These are phyloP conservation scores for Hymenoscyphus occultus DNA, from an alignment of 2,329 filamentous ascomycete species.

Conservation along the genomic window DNA sequence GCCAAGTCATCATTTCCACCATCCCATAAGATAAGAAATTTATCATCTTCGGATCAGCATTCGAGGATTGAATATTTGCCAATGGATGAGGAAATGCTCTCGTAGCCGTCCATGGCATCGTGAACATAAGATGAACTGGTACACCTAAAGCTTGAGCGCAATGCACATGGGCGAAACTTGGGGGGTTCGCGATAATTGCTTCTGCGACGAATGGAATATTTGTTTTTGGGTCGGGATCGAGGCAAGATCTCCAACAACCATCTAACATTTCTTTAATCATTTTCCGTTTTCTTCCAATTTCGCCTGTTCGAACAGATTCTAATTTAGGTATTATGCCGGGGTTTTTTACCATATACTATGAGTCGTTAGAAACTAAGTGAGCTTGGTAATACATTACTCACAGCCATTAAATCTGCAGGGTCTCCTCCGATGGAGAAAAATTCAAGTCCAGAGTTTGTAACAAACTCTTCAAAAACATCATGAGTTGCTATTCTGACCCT, in stretches of 20 bases:
- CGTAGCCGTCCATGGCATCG: conserved; percentile 50
- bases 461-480: conserved; percentile 60
- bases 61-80: conserved; percentile 43
- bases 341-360: conserved; percentile 79
- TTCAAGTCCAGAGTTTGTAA: conserved; percentile 65
- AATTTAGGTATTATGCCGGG: conserved; percentile 78
- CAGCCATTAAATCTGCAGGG: conserved; percentile 13
- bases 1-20: conserved; percentile 50
- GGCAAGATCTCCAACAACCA: conserved; percentile 81
- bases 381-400: conserved; percentile 3
- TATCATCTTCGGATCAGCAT: conserved; percentile 36
- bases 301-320: conserved; percentile 68
- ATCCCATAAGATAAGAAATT: conserved; percentile 48
- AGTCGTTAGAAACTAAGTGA: neutral
- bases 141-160: conserved; percentile 58
- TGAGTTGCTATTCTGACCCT: conserved; percentile 71
- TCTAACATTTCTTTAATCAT: conserved; percentile 73
- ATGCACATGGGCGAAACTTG: conserved; percentile 47
- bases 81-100: conserved; percentile 39
- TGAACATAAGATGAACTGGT: conserved; percentile 66
- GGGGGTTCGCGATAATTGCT: conserved; percentile 31
- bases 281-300: conserved; percentile 67
- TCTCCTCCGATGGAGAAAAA: conserved; percentile 63
- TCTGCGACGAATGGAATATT: conserved; percentile 30
- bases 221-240: conserved; percentile 47